phyloP scores from a whole-genome alignment of 2,329 filamentous ascomycete genomes.

The Monosporascus sp. region DNA sequence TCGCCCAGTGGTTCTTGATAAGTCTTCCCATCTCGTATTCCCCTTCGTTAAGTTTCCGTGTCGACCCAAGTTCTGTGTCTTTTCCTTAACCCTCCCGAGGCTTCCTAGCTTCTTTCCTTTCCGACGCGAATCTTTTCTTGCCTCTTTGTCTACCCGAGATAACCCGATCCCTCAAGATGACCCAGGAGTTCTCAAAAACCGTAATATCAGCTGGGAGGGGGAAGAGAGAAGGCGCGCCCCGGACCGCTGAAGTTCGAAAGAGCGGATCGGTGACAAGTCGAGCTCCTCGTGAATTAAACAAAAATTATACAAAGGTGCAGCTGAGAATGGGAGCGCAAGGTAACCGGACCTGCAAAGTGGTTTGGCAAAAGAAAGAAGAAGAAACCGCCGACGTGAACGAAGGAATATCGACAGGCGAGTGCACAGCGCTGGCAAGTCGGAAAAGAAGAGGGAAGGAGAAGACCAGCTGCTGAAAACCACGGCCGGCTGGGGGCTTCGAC shows the following conservation, averaged over 20 bases:
- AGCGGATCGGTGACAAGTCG: conserved; percentile 5
- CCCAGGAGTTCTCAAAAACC: not conserved
- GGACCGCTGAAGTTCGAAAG: not conserved
- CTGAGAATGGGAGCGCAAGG: conserved; percentile 33
- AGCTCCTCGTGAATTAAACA: not conserved
- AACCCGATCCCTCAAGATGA: not conserved
- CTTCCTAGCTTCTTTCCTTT: conserved; percentile 4
- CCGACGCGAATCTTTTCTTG: conserved; percentile 8
- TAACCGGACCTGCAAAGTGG: conserved; percentile 49
- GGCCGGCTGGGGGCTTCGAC: conserved; percentile 16
- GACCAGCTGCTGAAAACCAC: conserved; percentile 20
- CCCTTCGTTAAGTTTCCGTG: conserved; percentile 6
- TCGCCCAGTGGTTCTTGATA: conserved; percentile 99
- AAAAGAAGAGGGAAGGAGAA: conserved; percentile 26
- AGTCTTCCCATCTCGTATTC: conserved; percentile 76
- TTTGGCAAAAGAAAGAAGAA: conserved; percentile 29
- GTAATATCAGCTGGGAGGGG: not conserved
- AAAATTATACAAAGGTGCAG: conserved; percentile 14
- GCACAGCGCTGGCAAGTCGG: conserved; percentile 40
- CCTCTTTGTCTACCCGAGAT: not conserved
- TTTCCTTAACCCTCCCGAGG: conserved; percentile 2
- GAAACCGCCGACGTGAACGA: conserved; percentile 42
- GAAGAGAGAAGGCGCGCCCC: not conserved
- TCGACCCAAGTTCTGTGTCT: conserved; percentile 1
- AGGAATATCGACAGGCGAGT: conserved; percentile 47